Evolutionary conservation across 768 basidiomycete genomes (phyloP).

Genomic region (Pleurotus cornucopiae): DNA sequence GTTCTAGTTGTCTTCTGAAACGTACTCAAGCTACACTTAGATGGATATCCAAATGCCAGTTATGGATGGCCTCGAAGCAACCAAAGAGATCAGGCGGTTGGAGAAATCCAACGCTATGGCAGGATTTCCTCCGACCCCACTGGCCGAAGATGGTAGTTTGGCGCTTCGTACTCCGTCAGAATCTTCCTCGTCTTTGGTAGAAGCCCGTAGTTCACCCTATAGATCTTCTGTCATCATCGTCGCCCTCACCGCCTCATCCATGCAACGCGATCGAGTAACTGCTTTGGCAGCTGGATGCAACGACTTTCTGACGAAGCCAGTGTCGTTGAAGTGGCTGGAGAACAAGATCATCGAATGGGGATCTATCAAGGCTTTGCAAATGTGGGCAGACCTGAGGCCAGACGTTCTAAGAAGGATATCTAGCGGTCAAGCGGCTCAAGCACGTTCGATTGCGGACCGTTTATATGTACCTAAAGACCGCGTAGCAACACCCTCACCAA

Average conservation of each 20-base stretch:
- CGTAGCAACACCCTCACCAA: constrained; percentile 23
- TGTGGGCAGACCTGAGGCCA: constrained; percentile 83
- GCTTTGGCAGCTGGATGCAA: constrained; percentile 99
- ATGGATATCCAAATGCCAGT: constrained; percentile 99
- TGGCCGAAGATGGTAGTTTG: constrained; percentile 38
- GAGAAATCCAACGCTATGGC: constrained; percentile 67
- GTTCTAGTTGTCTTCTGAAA: background rate
- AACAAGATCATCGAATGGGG: constrained; percentile 99
- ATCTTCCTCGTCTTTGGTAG: constrained; percentile 36
- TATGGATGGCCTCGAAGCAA: constrained; percentile 97
- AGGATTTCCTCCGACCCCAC: constrained; percentile 65
- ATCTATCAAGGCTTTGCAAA: constrained; percentile 89
- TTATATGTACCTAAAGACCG: constrained; percentile 38
- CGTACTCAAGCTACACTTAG: constrained; percentile 34
- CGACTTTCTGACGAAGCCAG: constrained; percentile 97
- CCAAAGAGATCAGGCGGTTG: constrained; percentile 87
- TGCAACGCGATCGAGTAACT: constrained; percentile 92
- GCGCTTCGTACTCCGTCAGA: constrained; percentile 49
- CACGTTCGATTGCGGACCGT: constrained; percentile 41
- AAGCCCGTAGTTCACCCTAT: constrained; percentile 62
- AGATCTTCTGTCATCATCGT: constrained; percentile 97
- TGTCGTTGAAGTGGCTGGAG: constrained; percentile 91
- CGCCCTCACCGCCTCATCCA: constrained; percentile 93
- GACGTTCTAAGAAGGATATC: constrained; percentile 39
- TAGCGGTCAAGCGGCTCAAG: constrained; percentile 35